These are phyloP conservation scores for Tuber indicum DNA, from an alignment of 495 filamentous ascomycete genomes.

Conservation along the genomic window DNA sequence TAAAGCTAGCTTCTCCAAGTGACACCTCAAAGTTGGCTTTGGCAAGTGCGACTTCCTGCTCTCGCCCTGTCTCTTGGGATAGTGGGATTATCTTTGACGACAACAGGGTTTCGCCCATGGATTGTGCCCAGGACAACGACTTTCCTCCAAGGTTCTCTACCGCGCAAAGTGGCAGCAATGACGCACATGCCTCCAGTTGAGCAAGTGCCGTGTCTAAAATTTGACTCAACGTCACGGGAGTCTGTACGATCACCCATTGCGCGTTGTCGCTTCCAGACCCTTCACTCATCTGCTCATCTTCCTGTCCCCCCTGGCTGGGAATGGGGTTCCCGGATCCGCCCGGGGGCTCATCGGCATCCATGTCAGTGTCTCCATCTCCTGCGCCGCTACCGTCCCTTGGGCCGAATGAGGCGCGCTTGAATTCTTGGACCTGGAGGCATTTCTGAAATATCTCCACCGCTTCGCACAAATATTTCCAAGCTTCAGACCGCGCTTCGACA, in stretches of 20 bases:
- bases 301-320: background rate
- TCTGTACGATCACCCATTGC: constrained; percentile 27
- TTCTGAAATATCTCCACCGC: constrained; percentile 29
- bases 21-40: constrained; percentile 52
- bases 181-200: constrained; percentile 16
- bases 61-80: constrained; percentile 22
- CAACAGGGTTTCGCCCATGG: constrained; percentile 17
- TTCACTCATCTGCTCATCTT: constrained; percentile 21
- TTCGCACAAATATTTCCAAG: constrained; percentile 19
- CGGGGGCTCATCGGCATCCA: constrained; percentile 6
- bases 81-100: constrained; percentile 19
- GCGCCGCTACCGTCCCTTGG: background rate
- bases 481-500: constrained; percentile 18
- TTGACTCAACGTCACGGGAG: constrained; percentile 23
- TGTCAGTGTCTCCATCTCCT: background rate
- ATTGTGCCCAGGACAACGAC: constrained; percentile 19
- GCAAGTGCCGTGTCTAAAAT: constrained; percentile 28
- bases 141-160: constrained; percentile 13
- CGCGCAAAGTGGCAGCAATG: constrained; percentile 19
- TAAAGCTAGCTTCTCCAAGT: constrained; percentile 54
- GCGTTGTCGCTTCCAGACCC: constrained; percentile 14
- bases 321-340: background rate
- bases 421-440: constrained; percentile 27
- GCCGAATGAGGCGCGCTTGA: constrained; percentile 4
- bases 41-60: constrained; percentile 49